These are phyloP conservation scores for Stentor roeselii DNA, from an alignment of 73 alveolate species.

Conservation along the genomic window DNA sequence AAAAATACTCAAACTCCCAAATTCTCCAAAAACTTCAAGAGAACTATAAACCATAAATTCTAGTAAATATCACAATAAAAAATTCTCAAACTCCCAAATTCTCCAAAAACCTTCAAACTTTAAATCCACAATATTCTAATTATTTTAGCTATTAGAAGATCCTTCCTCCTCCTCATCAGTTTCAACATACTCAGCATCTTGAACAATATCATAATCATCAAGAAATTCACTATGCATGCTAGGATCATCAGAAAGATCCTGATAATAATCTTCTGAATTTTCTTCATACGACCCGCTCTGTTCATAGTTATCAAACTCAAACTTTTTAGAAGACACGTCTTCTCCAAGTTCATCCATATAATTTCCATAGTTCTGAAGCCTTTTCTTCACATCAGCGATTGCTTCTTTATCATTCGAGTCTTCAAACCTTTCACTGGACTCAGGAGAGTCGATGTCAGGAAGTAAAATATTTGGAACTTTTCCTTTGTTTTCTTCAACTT, in stretches of 20 bases:
- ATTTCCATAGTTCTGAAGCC: neutral
- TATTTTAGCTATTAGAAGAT: neutral
- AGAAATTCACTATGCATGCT: neutral
- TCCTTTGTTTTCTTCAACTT: neutral
- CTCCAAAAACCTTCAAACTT: too few relatives aligned
- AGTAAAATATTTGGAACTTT: neutral
- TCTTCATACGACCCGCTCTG: neutral
- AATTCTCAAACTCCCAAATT: too few relatives aligned
- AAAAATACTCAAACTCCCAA: too few relatives aligned
- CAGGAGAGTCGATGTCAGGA: neutral
- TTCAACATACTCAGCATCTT: neutral
- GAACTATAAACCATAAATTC: too few relatives aligned
- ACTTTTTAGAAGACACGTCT: neutral
- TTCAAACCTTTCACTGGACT: neutral
- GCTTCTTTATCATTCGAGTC: neutral
- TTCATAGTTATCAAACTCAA: neutral
- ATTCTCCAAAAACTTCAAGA: too few relatives aligned
- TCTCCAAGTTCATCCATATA: neutral
- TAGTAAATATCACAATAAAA: too few relatives aligned
- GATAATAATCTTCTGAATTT: neutral
- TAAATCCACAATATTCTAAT: too few relatives aligned
- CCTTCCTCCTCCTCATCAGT: neutral
- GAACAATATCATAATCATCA: neutral
- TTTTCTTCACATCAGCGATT: neutral
- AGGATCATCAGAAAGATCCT: neutral